Base-by-base conservation (phyloP, 208 protist genomes). In the Trypanosoma rangeli region DNA sequence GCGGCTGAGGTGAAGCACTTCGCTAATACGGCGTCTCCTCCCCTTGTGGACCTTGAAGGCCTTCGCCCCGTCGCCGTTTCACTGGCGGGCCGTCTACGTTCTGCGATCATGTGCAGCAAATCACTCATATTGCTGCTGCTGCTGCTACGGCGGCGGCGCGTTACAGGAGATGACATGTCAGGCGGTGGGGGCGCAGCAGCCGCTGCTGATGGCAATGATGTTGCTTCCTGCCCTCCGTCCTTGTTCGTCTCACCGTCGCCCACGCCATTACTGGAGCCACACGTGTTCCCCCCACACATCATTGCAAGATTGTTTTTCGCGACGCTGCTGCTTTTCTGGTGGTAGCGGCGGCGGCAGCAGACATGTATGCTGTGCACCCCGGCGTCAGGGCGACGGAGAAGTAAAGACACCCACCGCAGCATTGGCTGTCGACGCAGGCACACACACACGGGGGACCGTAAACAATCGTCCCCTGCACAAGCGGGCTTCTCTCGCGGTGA, bases 1-100 rank as follows among this genome's bases (percentile, higher is more conserved):
- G 64, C 1, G 29, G 62, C 50, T n/a, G 64, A 68, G 42, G 53
- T 58, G 58, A 68, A 68, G 0, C 50, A 20, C 13, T 68, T 31
- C 20, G 31, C 64, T 5, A 68, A 16, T 24, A 22, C 20, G 10
- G 24, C 26, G 26, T 5, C 20, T 12, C 52, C 33, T 49, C 50
- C 16, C 24, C 22, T 39, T 8, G 42, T 42, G 4, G 35, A 7
- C 42, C 20, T n/a, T 20, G 3, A 35, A 22, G 1, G 46, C 42
- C 26, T 53, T 35, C 18, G 52, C 28, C 24, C 48, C n/a, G 0
- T 33, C 46, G 10, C 5, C 5, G 10, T 5, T 5, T 42, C 16
- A 24, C 37, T 57, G 24, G 42, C 31, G 18, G 53, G 18, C 18
- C 37, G 7, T n/a, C 24, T 0, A 22, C 55, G 65, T 39, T 55